These are phyloP conservation scores for Phytophthora litchii DNA, from an alignment of 352 stramenopile species.

Conservation along the genomic window DNA sequence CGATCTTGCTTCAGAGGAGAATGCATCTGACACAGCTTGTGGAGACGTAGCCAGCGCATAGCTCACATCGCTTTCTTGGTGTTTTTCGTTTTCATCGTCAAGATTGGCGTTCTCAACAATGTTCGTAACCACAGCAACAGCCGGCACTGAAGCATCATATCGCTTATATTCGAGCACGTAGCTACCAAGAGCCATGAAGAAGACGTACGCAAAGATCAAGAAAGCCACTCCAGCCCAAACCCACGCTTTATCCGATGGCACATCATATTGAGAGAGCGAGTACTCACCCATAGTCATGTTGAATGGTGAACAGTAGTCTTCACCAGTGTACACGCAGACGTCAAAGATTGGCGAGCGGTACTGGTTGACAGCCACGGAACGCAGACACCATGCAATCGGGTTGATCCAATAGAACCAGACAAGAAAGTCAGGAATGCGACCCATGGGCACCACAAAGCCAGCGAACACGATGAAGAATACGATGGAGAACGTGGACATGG, in stretches of 20 bases:
- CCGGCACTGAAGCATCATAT: neutral
- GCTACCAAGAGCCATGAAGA: neutral
- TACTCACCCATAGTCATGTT: neutral
- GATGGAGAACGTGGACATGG: slow-evolving; percentile 36
- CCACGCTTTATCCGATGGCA: neutral
- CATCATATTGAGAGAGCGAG: neutral
- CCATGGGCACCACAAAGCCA: slow-evolving; percentile 44
- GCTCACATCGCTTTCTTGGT: too few relatives aligned
- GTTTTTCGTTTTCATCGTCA: too few relatives aligned
- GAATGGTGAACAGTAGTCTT: neutral
- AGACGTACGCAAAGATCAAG: too few relatives aligned
- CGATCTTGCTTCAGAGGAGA: too few relatives aligned
- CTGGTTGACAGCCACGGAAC: neutral
- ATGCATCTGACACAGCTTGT: too few relatives aligned
- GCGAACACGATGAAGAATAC: slow-evolving; percentile 20
- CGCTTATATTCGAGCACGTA: neutral
- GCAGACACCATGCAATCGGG: neutral
- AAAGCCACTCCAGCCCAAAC: too few relatives aligned
- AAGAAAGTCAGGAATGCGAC: slow-evolving; percentile 35
- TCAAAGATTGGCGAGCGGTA: neutral
- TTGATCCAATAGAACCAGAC: slow-evolving; percentile 51
- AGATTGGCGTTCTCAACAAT: too few relatives aligned
- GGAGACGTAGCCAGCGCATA: too few relatives aligned
- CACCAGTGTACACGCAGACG: neutral
- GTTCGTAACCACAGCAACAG: too few relatives aligned